Evolutionary conservation across 371 early-diverging fungal genomes (phyloP).

Genomic region (Blakeslea trispora): DNA sequence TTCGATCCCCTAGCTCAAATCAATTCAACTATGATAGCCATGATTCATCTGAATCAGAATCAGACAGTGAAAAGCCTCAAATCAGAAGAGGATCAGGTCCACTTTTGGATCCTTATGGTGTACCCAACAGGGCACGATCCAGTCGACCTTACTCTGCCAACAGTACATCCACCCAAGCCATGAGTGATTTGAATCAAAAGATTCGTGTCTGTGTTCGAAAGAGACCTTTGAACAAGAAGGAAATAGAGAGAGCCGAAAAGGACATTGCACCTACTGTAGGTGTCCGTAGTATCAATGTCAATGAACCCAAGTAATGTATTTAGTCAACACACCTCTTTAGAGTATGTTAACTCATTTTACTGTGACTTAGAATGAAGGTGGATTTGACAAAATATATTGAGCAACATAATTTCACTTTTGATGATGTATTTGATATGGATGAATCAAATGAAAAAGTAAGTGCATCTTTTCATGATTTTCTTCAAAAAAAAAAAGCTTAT

Average conservation of each 20-base stretch:
- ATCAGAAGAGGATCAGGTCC: slow-evolving; percentile 34
- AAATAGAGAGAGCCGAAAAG: slow-evolving; percentile 69
- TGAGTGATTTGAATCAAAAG: slow-evolving; percentile 62
- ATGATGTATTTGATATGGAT: slow-evolving; percentile 89
- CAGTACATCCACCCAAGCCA: neutral
- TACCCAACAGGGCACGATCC: slow-evolving; percentile 22
- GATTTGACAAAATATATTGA: slow-evolving; percentile 95
- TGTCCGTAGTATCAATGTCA: slow-evolving; percentile 70
- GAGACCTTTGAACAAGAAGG: slow-evolving; percentile 85
- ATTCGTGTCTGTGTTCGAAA: slow-evolving; percentile 96
- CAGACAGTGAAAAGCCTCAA: slow-evolving; percentile 15
- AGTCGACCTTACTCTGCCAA: neutral
- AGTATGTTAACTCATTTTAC: no score
- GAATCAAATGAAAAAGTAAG: slow-evolving; percentile 80
- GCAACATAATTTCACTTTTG: slow-evolving; percentile 91
- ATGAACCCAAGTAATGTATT: slow-evolving; percentile 80
- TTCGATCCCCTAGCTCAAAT: no score
- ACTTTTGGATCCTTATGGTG: slow-evolving; percentile 36
- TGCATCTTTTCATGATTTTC: no score
- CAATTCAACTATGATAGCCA: slow-evolving; percentile 1
- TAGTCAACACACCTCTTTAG: neutral
- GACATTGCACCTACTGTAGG: slow-evolving; percentile 76
- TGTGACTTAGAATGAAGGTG: slow-evolving; percentile 78
- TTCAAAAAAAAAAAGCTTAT: neutral
- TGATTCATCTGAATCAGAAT: slow-evolving; percentile 23